phyloP scores from a whole-genome alignment of 2,329 filamentous ascomycete genomes.

The Arthrobotrys megalospora region DNA sequence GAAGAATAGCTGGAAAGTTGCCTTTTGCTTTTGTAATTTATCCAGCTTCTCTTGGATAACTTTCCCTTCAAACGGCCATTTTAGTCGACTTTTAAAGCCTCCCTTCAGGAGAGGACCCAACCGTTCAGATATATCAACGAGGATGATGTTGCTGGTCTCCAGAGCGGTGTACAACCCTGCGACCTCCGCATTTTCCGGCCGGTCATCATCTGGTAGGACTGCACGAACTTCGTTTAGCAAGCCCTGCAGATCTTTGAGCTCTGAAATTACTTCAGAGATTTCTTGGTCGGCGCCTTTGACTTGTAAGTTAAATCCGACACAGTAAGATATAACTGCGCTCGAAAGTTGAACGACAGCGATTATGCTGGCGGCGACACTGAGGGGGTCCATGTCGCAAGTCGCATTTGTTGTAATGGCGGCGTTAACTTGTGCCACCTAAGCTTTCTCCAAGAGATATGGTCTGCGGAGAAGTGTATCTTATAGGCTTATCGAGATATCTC shows the following conservation, averaged over 20 bases:
- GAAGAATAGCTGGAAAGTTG: conserved; percentile 39
- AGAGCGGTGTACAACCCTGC: conserved; percentile 5
- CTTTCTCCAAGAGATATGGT: too few relatives aligned
- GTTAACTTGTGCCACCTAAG: too few relatives aligned
- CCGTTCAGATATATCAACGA: conserved; percentile 22
- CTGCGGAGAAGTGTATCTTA: too few relatives aligned
- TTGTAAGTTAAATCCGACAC: conserved; percentile 36
- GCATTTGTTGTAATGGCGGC: too few relatives aligned
- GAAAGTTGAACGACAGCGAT: conserved; percentile 44
- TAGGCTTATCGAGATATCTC: background rate
- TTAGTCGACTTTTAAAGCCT: conserved; percentile 4
- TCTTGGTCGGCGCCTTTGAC: conserved; percentile 36
- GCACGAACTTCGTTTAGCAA: conserved; percentile 35
- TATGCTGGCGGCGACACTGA: conserved; percentile 41
- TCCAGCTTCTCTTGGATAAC: conserved; percentile 33
- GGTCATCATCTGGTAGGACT: conserved; percentile 14
- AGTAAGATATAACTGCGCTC: conserved; percentile 43
- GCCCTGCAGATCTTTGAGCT: conserved; percentile 27
- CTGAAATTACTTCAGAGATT: conserved; percentile 27
- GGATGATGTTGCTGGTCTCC: background rate
- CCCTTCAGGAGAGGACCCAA: conserved; percentile 22
- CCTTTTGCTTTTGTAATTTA: conserved; percentile 31
- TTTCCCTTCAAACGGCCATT: conserved; percentile 43
- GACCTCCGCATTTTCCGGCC: background rate
- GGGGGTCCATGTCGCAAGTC: conserved; percentile 29